phyloP scores from a whole-genome alignment of 2,329 filamentous ascomycete species.

The Metarhizium humberi region DNA sequence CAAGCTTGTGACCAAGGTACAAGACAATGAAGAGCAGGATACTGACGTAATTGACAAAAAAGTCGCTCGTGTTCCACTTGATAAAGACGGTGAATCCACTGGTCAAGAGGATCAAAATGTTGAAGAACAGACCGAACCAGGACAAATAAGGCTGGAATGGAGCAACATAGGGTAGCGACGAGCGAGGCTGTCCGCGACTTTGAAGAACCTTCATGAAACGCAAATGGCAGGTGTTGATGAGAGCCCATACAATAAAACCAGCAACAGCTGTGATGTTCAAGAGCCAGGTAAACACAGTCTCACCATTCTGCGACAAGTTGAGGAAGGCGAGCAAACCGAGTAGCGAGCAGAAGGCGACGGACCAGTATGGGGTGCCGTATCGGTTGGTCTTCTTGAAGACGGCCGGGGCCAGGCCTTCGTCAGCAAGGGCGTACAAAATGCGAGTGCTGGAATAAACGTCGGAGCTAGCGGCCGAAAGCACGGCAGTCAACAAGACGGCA shows the following conservation, averaged over 20 bases:
- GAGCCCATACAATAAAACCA: slow-evolving; percentile 62
- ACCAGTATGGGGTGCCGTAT: slow-evolving; percentile 52
- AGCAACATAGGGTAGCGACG: slow-evolving; percentile 50
- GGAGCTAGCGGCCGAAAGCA: slow-evolving; percentile 69
- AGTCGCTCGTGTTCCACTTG: slow-evolving; percentile 47
- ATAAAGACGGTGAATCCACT: slow-evolving; percentile 64
- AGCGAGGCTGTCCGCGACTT: slow-evolving; percentile 46
- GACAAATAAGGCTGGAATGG: slow-evolving; percentile 55
- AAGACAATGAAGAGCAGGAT: slow-evolving; percentile 53
- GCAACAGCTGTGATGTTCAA: slow-evolving; percentile 61
- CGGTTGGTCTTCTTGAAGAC: slow-evolving; percentile 51
- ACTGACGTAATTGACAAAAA: slow-evolving; percentile 57
- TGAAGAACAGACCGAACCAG: slow-evolving; percentile 58
- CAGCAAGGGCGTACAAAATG: slow-evolving; percentile 56
- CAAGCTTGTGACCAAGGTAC: slow-evolving; percentile 51
- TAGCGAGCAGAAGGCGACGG: slow-evolving; percentile 43
- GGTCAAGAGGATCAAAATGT: slow-evolving; percentile 53
- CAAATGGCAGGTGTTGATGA: slow-evolving; percentile 55
- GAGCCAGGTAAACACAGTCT: slow-evolving; percentile 61
- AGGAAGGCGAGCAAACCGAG: slow-evolving; percentile 59
- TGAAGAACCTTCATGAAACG: slow-evolving; percentile 53
- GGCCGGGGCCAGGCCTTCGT: slow-evolving; percentile 52
- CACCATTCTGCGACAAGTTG: slow-evolving; percentile 50
- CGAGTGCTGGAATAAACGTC: slow-evolving; percentile 67
- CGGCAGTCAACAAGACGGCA: slow-evolving; percentile 66